A percentile compares a stretch with the other conserved stretches of the same genome.
These are phyloP conservation scores for Aspergillus luchuensis DNA, from an alignment of 2,329 filamentous ascomycete species.

Conservation along the genomic window DNA sequence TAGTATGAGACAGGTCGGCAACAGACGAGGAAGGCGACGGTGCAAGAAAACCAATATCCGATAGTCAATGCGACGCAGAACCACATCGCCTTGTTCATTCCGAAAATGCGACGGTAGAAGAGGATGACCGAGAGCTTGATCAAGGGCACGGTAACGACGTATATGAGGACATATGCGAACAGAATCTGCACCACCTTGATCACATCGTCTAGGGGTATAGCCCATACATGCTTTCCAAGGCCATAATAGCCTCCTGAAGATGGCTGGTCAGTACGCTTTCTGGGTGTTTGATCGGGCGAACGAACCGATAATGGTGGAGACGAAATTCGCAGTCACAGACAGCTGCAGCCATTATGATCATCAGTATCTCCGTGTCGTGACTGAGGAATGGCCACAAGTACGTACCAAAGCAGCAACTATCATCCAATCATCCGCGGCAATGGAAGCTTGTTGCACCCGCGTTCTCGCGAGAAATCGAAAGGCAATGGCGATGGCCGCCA, in stretches of 20 bases:
- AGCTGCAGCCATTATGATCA: background rate
- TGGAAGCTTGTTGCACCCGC: background rate
- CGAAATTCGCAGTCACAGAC: background rate
- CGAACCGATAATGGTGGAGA: background rate
- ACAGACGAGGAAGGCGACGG: constrained; percentile 11
- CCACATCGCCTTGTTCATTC: constrained; percentile 16
- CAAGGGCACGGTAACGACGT: constrained; percentile 16
- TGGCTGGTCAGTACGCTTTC: background rate
- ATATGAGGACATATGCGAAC: constrained; percentile 21
- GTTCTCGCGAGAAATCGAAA: constrained; percentile 1
- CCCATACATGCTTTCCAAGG: constrained; percentile 22
- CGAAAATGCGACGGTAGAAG: constrained; percentile 24
- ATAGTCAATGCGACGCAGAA: constrained; percentile 17
- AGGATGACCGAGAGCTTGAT: constrained; percentile 23
- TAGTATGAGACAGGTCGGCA: constrained; percentile 19
- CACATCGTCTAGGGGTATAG: constrained; percentile 11
- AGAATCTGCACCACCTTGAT: constrained; percentile 9
- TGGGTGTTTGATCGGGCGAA: background rate
- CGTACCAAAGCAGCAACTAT: constrained; percentile 6
- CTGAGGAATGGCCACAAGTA: background rate
- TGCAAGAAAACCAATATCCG: constrained; percentile 16
- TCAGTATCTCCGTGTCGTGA: background rate
- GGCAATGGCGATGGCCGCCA: constrained; percentile 1
- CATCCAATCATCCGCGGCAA: constrained; percentile 10
- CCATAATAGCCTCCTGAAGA: constrained; percentile 17